Percentiles rank a stretch among this genome's conserved stretches.
phyloP scores from a whole-genome alignment of 768 basidiomycete species.

The Boletus vermiculosoides region DNA sequence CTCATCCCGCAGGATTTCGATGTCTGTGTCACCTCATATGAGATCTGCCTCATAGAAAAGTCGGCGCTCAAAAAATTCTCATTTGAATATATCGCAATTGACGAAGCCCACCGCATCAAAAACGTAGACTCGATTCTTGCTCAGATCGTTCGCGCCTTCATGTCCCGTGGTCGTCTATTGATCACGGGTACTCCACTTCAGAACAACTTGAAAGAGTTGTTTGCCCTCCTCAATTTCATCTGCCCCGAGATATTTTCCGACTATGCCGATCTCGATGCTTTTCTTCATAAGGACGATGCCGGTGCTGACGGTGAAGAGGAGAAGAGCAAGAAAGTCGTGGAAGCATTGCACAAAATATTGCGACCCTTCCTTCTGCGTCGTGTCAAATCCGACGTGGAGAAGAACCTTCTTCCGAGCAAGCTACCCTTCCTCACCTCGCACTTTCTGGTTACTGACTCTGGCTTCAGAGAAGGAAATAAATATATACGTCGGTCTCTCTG shows the following conservation, averaged over 20 bases:
- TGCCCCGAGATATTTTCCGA: slow-evolving; percentile 95
- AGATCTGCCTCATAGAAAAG: slow-evolving; percentile 95
- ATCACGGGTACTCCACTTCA: slow-evolving; percentile 98
- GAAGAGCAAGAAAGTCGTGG: slow-evolving; percentile 89
- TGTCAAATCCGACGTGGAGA: slow-evolving; percentile 97
- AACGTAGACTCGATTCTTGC: slow-evolving; percentile 95
- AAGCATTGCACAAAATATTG: slow-evolving; percentile 95
- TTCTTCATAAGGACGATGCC: slow-evolving; percentile 85
- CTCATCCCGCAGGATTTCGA: slow-evolving; percentile 89
- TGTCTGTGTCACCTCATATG: slow-evolving; percentile 94
- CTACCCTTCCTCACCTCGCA: neutral
- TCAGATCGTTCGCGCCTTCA: slow-evolving; percentile 91
- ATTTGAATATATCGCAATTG: slow-evolving; percentile 97
- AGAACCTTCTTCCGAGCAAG: slow-evolving; percentile 87
- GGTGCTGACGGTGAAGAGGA: slow-evolving; percentile 70
- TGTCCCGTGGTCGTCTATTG: slow-evolving; percentile 82
- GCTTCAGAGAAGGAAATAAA: slow-evolving; percentile 93
- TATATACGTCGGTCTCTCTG: slow-evolving; percentile 93
- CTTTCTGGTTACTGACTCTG: neutral
- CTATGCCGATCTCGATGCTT: slow-evolving; percentile 88
- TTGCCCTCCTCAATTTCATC: slow-evolving; percentile 90
- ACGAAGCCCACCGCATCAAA: slow-evolving; percentile 99
- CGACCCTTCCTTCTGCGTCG: slow-evolving; percentile 91
- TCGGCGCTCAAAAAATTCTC: slow-evolving; percentile 89
- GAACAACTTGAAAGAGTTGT: slow-evolving; percentile 96